Evolutionary conservation across 1,284 basidiomycete species (phyloP).

Genomic region (Papiliotrema nemorosa): DNA sequence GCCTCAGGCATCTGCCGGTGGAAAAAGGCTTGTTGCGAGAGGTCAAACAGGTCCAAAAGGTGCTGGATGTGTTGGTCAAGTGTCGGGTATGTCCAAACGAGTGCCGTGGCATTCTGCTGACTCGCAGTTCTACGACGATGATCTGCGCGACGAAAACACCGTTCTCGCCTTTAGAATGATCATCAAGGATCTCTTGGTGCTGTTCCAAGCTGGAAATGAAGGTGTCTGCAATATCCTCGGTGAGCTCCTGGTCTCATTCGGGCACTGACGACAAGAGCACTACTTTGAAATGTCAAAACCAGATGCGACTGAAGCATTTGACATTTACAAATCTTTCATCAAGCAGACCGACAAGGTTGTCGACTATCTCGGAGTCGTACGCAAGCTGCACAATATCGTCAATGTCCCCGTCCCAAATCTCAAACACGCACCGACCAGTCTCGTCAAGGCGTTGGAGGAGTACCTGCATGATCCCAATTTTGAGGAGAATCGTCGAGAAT

Average conservation of each 20-base stretch:
- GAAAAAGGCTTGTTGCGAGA: conserved; percentile 94
- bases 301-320: conserved; percentile 81
- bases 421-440: conserved; percentile 90
- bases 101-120: background rate
- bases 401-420: conserved; percentile 92
- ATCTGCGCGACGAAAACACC: conserved; percentile 86
- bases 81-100: conserved; percentile 64
- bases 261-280: conserved; percentile 62
- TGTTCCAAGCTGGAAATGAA: conserved; percentile 97
- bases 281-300: conserved; percentile 98
- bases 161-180: conserved; percentile 87
- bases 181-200: conserved; percentile 92
- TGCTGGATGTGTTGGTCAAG: conserved; percentile 81
- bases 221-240: conserved; percentile 95
- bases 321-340: conserved; percentile 92
- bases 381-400: conserved; percentile 84
- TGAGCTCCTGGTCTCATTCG: conserved; percentile 39
- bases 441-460: conserved; percentile 90
- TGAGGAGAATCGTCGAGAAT: conserved; percentile 88
- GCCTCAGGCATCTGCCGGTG: conserved; percentile 85
- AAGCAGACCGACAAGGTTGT: conserved; percentile 91
- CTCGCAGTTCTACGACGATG: conserved; percentile 83
- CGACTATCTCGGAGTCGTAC: conserved; percentile 88
- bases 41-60: conserved; percentile 82
- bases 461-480: conserved; percentile 95